Conservation (phyloP, 331 rosid genomes). For the Dryas integrifolia region DNA sequence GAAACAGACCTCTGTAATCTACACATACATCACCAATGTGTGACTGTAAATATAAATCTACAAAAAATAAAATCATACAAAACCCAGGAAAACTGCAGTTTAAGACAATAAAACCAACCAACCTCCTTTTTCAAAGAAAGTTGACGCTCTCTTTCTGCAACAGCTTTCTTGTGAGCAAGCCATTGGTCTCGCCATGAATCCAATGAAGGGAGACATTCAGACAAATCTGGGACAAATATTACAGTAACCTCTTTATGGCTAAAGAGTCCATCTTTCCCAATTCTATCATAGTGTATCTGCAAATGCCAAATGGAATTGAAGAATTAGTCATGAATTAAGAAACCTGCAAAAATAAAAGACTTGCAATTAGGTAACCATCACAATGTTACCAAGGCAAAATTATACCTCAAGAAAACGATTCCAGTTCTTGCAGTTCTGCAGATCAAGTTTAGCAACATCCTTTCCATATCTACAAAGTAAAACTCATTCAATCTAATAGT, state of each 20-base stretch:
- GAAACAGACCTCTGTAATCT: not conserved
- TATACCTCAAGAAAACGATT: slow-evolving; percentile 93
- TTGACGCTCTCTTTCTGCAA: slow-evolving; percentile 73
- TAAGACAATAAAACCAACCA: slow-evolving; percentile 2
- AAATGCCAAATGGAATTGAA: slow-evolving; percentile 24
- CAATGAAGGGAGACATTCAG: slow-evolving; percentile 86
- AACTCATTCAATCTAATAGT: slow-evolving; percentile 11
- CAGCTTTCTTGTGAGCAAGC: slow-evolving; percentile 81
- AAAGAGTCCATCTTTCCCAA: slow-evolving; percentile 85
- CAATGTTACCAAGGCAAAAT: not conserved
- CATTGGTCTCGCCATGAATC: slow-evolving; percentile 79
- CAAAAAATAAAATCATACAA: not conserved
- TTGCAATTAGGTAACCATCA: not conserved
- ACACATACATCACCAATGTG: not conserved
- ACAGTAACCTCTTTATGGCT: slow-evolving; percentile 94
- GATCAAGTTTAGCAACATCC: slow-evolving; percentile 66
- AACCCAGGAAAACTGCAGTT: not conserved
- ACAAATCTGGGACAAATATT: slow-evolving; percentile 80
- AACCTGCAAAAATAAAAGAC: not conserved
- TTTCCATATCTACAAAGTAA: slow-evolving; percentile 54
- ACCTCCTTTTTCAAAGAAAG: slow-evolving; percentile 70
- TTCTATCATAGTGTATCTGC: slow-evolving; percentile 92
- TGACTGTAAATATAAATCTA: not conserved
- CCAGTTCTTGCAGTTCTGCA: slow-evolving; percentile 80
- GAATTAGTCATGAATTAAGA: slow-evolving; percentile 4